Evolutionary conservation across 495 filamentous ascomycete genomes (phyloP), one percentile per base, ranked within the genome.

Genomic region (Penicillium steckii): DNA sequence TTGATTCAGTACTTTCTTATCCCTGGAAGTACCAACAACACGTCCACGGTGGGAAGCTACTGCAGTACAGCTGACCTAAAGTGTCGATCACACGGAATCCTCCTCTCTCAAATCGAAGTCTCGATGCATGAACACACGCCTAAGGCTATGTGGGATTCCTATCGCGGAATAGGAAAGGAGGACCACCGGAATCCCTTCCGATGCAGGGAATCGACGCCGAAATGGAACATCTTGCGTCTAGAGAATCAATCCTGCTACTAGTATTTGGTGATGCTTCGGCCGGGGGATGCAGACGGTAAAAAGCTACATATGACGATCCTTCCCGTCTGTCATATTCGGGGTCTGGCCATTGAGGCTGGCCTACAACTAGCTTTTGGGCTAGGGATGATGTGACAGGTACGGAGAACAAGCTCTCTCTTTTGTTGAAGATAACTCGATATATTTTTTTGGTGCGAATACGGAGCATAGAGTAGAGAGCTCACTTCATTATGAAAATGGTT

Each of bases 311-410:
- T 8, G 42, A 18, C 26, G 24, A 42, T 41, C 35, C 17, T 18
- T 46, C 25, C 48, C 27, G 48, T 33, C 44, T 47, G 33, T 53
- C 50, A 53, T 42, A 53, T 53, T 35, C 43, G 37, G 18, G 33
- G 23, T 41, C 23, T 41, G 38, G 23, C 21, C 18, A 17, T 41
- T 23, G 19, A 21, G 38, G 13, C 10, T 41, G 38, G 38, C 18
- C 38, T 29, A 12, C 12, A 29, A 5, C 5, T 41, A 41, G 38
- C 12, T 4, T 41, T 17, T n/a, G 18, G 18, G 23, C 38, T 23
- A 41, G 38, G 38, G 19, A 13, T 22, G 21, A 21, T 23, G 38
- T 12, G 38, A 41, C 38, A 41, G 38, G n/a, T n/a, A n/a, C n/a
- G n/a, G n/a, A n/a, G 23, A 41, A 22, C 38, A 41, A 41, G 18